Evolutionary conservation across 1,284 basidiomycete genomes (phyloP), one percentile per base, ranked within the genome.

Genomic region (Salmacisia buchloeana): DNA sequence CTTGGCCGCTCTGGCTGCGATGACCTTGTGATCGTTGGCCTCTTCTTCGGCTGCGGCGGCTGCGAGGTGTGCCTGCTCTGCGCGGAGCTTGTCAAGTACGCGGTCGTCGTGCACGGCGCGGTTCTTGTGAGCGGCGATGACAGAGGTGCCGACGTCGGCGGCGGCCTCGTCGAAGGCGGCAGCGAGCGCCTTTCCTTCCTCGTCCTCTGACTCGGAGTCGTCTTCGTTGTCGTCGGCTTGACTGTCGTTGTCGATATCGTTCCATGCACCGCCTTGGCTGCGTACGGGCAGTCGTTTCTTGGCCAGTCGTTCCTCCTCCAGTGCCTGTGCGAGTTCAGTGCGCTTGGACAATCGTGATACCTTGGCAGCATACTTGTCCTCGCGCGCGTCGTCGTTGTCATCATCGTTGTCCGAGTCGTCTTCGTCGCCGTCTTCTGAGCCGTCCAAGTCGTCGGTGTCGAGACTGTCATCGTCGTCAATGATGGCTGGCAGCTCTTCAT

Each of bases 241-340:
- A 60, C 60, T 15, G 56, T 36, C 31, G 49, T 61, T 13, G 58
- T 60, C 41, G 61, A 57, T n/a, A 66, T 45, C 1, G 23, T 67
- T 64, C 59, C 65, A 63, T 2, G 68, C 61, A 10, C 64, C 66
- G 41, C 60, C 58, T 21, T 49, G 21, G 10, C 25, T 27, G 23
- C 63, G 5, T 6, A 46, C 36, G 2, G 65, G 67, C 38, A 76
- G 38, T 31, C 70, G 69, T 6, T 70, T 67, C 69, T 80, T 70
- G 57, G 71, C 38, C 61, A 72, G 70, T 2, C 65, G 54, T 1
- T 63, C 57, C 6, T 61, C 58, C 12, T 62, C 62, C 18, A 13
- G 38, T 31, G 63, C 66, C 29, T 60, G 59, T 27, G 66, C 69
- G 33, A 66, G 61, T 25, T 36, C 43, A 18, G 41, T 61, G 6